Percentiles rank a stretch among this genome's conserved stretches.
Evolutionary conservation across 257 asterid species (phyloP).

Genomic region (Solanum raphanifolium): DNA sequence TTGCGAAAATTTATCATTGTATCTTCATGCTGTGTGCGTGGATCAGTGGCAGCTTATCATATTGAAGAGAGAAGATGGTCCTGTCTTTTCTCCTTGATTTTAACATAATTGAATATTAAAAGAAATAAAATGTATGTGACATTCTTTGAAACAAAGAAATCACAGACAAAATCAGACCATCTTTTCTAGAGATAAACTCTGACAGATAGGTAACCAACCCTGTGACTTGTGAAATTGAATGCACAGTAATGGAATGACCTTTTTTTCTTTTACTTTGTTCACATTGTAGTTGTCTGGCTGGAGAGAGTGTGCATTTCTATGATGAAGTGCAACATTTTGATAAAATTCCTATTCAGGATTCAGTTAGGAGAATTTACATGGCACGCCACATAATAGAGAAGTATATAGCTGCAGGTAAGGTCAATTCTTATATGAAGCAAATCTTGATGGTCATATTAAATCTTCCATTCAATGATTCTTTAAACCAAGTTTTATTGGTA

Average conservation of each 20-base stretch:
- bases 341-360: conserved; percentile 49
- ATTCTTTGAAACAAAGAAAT: neutral
- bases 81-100: neutral
- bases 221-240: neutral
- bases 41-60: neutral
- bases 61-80: neutral
- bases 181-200: neutral
- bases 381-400: conserved; percentile 73
- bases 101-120: neutral
- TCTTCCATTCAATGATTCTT: neutral
- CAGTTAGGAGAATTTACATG: conserved; percentile 77
- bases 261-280: neutral
- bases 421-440: neutral
- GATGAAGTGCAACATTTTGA: conserved; percentile 79
- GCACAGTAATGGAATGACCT: neutral
- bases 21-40: neutral
- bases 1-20: neutral
- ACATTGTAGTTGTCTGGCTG: conserved; percentile 65
- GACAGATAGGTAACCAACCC: neutral
- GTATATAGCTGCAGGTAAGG: conserved; percentile 60
- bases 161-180: neutral
- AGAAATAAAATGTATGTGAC: neutral
- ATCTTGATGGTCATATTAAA: neutral
- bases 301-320: conserved; percentile 76
- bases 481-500: neutral